Percentiles rank a stretch among this genome's conserved stretches.
These are phyloP conservation scores for Gossypium davidsonii DNA, from an alignment of 441 rosid genomes.

Conservation along the genomic window DNA sequence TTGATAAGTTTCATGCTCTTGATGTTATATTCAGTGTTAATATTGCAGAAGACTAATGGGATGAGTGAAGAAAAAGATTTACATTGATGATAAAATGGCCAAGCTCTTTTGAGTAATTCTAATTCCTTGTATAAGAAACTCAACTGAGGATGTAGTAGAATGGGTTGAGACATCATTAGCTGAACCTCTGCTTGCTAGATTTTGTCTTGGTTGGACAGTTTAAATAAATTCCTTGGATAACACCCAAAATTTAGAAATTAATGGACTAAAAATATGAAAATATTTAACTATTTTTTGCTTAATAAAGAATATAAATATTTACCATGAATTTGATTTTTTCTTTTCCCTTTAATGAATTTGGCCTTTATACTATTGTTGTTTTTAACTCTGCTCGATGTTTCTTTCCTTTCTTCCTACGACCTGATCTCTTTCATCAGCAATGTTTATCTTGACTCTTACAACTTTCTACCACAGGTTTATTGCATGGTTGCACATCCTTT, in stretches of 20 bases:
- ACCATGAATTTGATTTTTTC: not conserved
- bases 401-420: not conserved
- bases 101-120: not conserved
- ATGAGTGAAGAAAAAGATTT: conserved; percentile 5
- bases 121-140: conserved; percentile 2
- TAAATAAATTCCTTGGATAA: not conserved
- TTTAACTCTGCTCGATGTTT: not conserved
- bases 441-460: conserved; percentile 21
- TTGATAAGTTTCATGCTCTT: not conserved
- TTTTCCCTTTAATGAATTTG: not conserved
- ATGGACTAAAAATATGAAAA: not conserved
- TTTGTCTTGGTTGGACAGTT: not conserved
- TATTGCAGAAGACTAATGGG: not conserved
- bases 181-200: conserved; percentile 5
- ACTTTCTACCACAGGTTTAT: conserved; percentile 60
- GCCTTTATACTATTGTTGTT: not conserved
- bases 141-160: not conserved
- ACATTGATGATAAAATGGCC: not conserved
- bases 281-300: not conserved
- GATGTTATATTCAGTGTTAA: not conserved
- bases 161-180: not conserved
- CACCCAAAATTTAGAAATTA: not conserved
- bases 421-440: not conserved
- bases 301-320: not conserved
- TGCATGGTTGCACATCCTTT: conserved; percentile 97